Evolutionary conservation across 768 basidiomycete genomes (phyloP).

Genomic region (Lenzites betulinus): DNA sequence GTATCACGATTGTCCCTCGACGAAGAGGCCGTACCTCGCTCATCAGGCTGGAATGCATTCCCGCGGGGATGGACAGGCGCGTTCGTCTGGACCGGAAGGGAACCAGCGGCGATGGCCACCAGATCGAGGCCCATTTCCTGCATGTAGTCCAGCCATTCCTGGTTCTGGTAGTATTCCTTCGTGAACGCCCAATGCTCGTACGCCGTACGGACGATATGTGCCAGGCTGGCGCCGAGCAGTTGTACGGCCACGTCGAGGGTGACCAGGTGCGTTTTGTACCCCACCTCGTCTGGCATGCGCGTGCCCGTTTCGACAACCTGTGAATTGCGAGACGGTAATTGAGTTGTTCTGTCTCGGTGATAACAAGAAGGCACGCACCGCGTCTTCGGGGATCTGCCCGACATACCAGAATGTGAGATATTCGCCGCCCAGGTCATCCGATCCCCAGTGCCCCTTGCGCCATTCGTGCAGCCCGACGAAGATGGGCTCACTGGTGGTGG

Average conservation of each 20-base stretch:
- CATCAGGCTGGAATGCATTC: too few relatives aligned
- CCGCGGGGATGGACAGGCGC: too few relatives aligned
- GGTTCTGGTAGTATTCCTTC: background rate
- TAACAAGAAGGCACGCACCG: constrained; percentile 39
- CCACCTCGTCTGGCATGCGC: constrained; percentile 58
- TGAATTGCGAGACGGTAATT: background rate
- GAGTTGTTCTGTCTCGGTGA: too few relatives aligned
- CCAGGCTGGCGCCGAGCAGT: constrained; percentile 34
- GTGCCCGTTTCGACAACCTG: constrained; percentile 52
- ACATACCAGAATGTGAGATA: constrained; percentile 60
- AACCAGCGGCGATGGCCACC: background rate
- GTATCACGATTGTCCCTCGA: background rate
- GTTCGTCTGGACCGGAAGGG: too few relatives aligned
- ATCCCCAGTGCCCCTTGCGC: constrained; percentile 17
- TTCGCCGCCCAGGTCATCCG: constrained; percentile 40
- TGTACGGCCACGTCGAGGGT: constrained; percentile 45
- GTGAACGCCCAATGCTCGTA: constrained; percentile 38
- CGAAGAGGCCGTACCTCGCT: background rate
- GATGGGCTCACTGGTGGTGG: constrained; percentile 46
- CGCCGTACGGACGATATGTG: constrained; percentile 40
- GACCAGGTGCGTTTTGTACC: constrained; percentile 47
- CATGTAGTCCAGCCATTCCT: background rate
- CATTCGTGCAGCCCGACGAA: constrained; percentile 40
- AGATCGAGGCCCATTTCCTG: background rate
- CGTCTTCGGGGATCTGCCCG: constrained; percentile 53